Evolutionary conservation across 495 filamentous ascomycete species (phyloP), one percentile per base, ranked within the genome.

Genomic region (Tirmania nivea): DNA sequence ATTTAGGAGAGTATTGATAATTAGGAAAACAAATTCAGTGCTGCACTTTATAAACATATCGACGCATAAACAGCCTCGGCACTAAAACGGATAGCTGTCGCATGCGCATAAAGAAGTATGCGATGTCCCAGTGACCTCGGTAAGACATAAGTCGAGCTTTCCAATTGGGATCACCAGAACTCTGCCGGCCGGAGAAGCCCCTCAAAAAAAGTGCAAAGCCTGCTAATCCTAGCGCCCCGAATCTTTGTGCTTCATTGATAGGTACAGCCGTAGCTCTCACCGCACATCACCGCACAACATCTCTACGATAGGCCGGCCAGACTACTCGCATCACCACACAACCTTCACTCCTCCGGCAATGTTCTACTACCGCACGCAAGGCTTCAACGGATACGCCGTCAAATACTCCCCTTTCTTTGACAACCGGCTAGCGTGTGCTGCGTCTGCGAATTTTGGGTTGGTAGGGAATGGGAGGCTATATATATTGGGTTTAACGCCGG

Each of bases 401-500:
- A 93, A 94, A 68, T 97, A 94, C 73, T 95, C 89, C 19, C 87
- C 90, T 36, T 97, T 94, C 73, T 90, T 89, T 72, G 89, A 95
- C 70, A 87, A 83, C 51, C 81, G 87, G 35, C 75, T 97, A 21
- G 92, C 90, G 49, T 84, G 92, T 56, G 80, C 83, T 25, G 76
- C 84, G 6, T 78, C 85, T 8, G 78, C 87, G 47, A 94, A 97
- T 70, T 97, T 87, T 65, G 90, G 92, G 19, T 83, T 97, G 20
- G 92, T 96, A 6, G 90, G 90, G 53, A 97, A 97, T 72, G 90
- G 90, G 31, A 75, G 88, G 25, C 65, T 96, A 1, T 94, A 80
- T 59, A 78, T 88, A 51, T 72, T 95, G 12, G 78, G 79, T 37
- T 68, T 97, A 54, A 88, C 82, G 7, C 72, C 84, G 0, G 75